Percentiles rank a stretch among this genome's conserved stretches.
phyloP scores from a whole-genome alignment of 2,329 filamentous ascomycete species.

The Nannizzia gypsea region DNA sequence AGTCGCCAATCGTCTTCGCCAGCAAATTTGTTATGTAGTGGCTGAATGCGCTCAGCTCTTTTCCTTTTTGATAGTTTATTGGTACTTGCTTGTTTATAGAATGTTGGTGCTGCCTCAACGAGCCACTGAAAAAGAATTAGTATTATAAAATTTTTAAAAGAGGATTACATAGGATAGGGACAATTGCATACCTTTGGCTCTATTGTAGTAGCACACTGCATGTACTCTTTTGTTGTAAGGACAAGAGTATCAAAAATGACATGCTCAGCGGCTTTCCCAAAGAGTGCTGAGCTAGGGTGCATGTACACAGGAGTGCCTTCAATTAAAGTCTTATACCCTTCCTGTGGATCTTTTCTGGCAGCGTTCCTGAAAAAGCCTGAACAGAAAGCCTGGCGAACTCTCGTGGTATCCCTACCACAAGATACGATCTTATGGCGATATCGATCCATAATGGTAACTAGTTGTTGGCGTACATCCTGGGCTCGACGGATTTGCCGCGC shows the following conservation, averaged over 20 bases:
- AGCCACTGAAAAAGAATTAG: slow-evolving; percentile 43
- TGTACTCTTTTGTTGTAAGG: slow-evolving; percentile 72
- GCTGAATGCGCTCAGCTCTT: slow-evolving; percentile 88
- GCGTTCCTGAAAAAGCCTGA: slow-evolving; percentile 91
- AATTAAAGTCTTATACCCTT: slow-evolving; percentile 94
- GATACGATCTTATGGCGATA: slow-evolving; percentile 73
- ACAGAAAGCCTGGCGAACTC: slow-evolving; percentile 80
- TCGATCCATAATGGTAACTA: slow-evolving; percentile 85
- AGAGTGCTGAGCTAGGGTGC: slow-evolving; percentile 81
- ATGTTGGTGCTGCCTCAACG: slow-evolving; percentile 92
- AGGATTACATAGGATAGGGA: not conserved
- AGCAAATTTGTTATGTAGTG: slow-evolving; percentile 83
- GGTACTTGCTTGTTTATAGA: slow-evolving; percentile 91
- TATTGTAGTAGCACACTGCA: slow-evolving; percentile 86
- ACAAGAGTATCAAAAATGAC: slow-evolving; percentile 68
- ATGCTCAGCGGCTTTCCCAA: slow-evolving; percentile 92
- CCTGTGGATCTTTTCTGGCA: slow-evolving; percentile 86
- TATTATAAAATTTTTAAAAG: not conserved
- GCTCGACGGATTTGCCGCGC: slow-evolving; percentile 77
- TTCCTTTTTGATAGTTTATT: slow-evolving; percentile 81
- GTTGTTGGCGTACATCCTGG: slow-evolving; percentile 82
- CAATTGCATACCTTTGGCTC: slow-evolving; percentile 57
- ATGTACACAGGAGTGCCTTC: slow-evolving; percentile 92
- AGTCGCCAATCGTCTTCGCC: slow-evolving; percentile 92
- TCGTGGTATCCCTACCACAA: slow-evolving; percentile 76